phyloP scores from a whole-genome alignment of 2,329 filamentous ascomycete species.

The Ceratocystis huliohia region DNA sequence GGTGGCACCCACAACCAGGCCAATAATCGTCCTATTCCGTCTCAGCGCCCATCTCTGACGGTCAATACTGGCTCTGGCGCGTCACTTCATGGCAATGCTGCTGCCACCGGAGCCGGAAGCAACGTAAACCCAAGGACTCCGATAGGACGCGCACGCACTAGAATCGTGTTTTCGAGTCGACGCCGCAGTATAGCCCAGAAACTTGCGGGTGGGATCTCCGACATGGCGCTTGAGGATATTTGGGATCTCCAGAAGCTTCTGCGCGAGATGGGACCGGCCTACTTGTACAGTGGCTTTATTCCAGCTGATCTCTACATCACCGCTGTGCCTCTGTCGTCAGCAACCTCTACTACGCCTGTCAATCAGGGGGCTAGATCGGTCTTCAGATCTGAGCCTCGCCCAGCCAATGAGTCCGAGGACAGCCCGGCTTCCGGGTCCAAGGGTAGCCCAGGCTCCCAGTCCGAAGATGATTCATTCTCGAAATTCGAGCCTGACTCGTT shows the following conservation, averaged over 20 bases:
- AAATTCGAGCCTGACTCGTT: no score
- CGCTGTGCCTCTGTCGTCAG: constrained; percentile 9
- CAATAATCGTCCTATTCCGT: background rate
- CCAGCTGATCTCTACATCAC: constrained; percentile 16
- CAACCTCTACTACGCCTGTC: background rate
- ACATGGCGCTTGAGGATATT: background rate
- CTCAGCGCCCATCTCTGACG: constrained; percentile 14
- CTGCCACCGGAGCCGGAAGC: background rate
- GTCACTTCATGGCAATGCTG: background rate
- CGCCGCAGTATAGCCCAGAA: no score
- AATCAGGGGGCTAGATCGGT: background rate
- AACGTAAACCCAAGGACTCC: background rate
- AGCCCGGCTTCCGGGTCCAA: no score
- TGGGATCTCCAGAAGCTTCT: constrained; percentile 19
- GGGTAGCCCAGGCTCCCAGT: constrained; percentile 1
- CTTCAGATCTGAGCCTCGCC: no score
- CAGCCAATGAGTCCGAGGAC: background rate
- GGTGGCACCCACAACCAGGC: no score
- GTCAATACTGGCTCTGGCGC: constrained; percentile 14
- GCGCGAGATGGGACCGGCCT: constrained; percentile 18
- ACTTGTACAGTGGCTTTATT: constrained; percentile 14
- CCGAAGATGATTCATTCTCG: no score
- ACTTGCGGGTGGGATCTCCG: no score
- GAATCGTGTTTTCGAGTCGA: no score
- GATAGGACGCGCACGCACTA: background rate